Conservation (phyloP, 257 asterid genomes). For the Capsicum chinense region DNA sequence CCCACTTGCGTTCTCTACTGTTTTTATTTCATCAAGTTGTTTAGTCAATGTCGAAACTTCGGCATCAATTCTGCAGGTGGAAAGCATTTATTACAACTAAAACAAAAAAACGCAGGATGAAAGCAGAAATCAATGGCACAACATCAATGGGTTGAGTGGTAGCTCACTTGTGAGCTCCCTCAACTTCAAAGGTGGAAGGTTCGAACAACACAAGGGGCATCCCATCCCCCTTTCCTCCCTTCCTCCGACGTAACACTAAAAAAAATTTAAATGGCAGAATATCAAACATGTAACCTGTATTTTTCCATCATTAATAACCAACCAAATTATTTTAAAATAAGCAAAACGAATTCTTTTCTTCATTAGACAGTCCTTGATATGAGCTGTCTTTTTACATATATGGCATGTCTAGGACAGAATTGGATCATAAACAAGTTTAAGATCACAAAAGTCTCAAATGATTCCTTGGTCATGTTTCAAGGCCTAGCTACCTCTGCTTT, state of each 20-base stretch:
- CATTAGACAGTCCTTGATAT: not conserved
- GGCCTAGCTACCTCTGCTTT: constrained; percentile 6
- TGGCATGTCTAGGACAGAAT: not conserved
- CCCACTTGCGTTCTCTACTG: constrained; percentile 47
- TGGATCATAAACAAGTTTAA: not conserved
- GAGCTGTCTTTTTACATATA: not conserved
- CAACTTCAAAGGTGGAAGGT: constrained; percentile 18
- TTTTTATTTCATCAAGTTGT: constrained; percentile 63
- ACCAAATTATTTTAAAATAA: not conserved
- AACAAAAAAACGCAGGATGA: not conserved
- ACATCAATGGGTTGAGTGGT: not conserved
- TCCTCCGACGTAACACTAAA: not conserved
- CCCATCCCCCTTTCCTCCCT: not conserved
- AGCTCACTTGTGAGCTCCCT: constrained; percentile 14
- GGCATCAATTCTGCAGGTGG: constrained; percentile 72
- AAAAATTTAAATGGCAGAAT: not conserved
- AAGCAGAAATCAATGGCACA: not conserved
- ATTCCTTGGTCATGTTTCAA: constrained; percentile 5
- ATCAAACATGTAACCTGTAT: not conserved
- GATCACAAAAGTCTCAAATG: constrained; percentile 10
- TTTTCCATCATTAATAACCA: constrained; percentile 1
- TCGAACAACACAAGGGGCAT: not conserved
- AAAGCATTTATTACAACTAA: constrained; percentile 21
- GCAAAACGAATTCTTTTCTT: not conserved
- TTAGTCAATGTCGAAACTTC: constrained; percentile 78